Evolutionary conservation across 2,329 filamentous ascomycete genomes (phyloP), one percentile per base, ranked within the genome.

Genomic region (Tolypocladium cylindrosporum): DNA sequence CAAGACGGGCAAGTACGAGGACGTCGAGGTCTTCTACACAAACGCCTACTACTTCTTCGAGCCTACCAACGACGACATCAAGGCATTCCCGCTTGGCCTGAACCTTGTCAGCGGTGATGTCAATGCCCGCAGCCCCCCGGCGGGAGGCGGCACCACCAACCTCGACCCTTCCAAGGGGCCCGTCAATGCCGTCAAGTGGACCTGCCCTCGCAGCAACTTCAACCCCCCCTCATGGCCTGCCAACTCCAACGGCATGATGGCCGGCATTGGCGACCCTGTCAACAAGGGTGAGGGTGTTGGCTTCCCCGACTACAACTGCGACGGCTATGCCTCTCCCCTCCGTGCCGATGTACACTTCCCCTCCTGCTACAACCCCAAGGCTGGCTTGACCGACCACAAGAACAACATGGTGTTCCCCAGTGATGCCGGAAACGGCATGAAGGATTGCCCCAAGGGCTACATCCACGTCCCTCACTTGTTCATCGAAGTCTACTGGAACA

Each of bases 21-120:
- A 80, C 41, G 88, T 91, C 21, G 78, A 84, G 51, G 74, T 89
- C 61, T 85, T 87, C 66, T 90, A 90, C 69, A 85, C 87, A 81
- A 86, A 86, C 67, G 82, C 82, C 61, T 94, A 94, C 77, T 92
- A 93, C 74, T 86, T 88, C 72, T 86, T 87, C 69, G 83, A 87
- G 63, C 66, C 75, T 50, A 82, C 83, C 63, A 79, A 86, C 62
- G 86, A 90, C 65, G 77, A 85, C 31, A 80, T 90, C 67, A 78
- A 80, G 64, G 78, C 88, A 16, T 92, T 91, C 75, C 89, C 89
- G 13, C 68, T 79, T 11, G 87, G 86, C 24, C 79, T 93, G 63
- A 83, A 85, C 67, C 90, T 93, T 77, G 66, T 92, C 57, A 83
- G 80, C 60, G 89, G 89, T 55, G 78, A 90, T 66, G 73, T 83